Conservation (phyloP, 805 yeast species). For the Candida boidinii region DNA sequence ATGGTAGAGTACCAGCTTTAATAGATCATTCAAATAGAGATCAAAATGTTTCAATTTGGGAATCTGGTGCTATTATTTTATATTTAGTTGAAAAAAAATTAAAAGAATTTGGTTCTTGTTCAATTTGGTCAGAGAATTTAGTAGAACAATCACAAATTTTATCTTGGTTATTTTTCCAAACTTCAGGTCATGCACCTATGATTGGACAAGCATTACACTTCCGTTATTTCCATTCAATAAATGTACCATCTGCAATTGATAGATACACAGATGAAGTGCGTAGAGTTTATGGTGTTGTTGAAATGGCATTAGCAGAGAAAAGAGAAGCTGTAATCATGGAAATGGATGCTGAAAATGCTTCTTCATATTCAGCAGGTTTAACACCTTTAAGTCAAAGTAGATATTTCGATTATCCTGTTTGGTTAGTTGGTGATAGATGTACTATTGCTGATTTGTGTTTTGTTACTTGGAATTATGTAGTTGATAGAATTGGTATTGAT, state of each 20-base stretch:
- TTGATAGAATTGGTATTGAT: slow-evolving; percentile 85
- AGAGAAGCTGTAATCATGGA: slow-evolving; percentile 88
- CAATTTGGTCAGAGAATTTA: slow-evolving; percentile 72
- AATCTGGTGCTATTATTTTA: slow-evolving; percentile 83
- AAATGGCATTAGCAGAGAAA: slow-evolving; percentile 89
- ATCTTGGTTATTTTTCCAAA: slow-evolving; percentile 90
- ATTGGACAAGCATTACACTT: slow-evolving; percentile 95
- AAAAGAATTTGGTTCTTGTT: slow-evolving; percentile 56
- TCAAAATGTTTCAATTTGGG: slow-evolving; percentile 84
- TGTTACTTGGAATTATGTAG: slow-evolving; percentile 96
- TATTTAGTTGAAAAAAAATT: slow-evolving; percentile 67
- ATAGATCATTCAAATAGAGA: slow-evolving; percentile 66
- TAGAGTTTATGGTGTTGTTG: slow-evolving; percentile 87
- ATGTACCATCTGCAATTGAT: slow-evolving; percentile 83
- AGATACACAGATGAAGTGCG: slow-evolving; percentile 88
- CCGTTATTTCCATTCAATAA: slow-evolving; percentile 79
- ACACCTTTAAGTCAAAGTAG: slow-evolving; percentile 79
- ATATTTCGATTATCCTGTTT: slow-evolving; percentile 87
- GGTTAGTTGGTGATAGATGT: slow-evolving; percentile 83
- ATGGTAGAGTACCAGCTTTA: slow-evolving; percentile 91
- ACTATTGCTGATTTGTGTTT: slow-evolving; percentile 87
- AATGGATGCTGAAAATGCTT: slow-evolving; percentile 78
- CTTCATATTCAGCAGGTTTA: slow-evolving; percentile 80
- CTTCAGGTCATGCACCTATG: slow-evolving; percentile 98
- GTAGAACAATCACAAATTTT: slow-evolving; percentile 77